phyloP scores from a whole-genome alignment of 805 yeast species.

The Saturnispora ahearnii region DNA sequence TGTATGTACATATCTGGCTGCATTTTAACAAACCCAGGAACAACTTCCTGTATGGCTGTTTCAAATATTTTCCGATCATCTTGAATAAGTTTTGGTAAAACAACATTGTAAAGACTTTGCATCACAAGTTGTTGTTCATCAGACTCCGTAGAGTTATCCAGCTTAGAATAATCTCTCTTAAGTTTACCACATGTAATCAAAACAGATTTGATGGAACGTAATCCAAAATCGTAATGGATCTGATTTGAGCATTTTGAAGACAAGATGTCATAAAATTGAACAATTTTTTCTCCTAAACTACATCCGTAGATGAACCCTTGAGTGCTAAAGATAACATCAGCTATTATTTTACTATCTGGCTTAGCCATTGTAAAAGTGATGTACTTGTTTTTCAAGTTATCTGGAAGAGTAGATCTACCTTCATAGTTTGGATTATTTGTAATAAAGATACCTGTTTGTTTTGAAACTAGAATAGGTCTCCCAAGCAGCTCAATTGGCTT shows the following conservation, averaged over 20 bases:
- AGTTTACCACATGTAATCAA: constrained; percentile 49
- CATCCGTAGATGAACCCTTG: constrained; percentile 55
- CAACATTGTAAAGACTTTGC: constrained; percentile 47
- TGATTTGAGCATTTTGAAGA: constrained; percentile 38
- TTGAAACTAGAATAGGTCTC: constrained; percentile 30
- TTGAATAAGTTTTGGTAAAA: constrained; percentile 57
- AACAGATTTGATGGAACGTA: constrained; percentile 68
- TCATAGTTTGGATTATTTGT: constrained; percentile 88
- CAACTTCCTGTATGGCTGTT: background rate
- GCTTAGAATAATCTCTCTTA: constrained; percentile 13
- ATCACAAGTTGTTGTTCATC: constrained; percentile 29
- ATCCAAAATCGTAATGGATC: constrained; percentile 82
- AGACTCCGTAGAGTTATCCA: background rate
- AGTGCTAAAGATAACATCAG: constrained; percentile 61
- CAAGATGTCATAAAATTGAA: constrained; percentile 46
- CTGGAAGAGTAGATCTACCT: constrained; percentile 79
- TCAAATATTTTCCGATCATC: constrained; percentile 41
- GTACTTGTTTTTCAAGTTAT: constrained; percentile 72
- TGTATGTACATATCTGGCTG: constrained; percentile 1
- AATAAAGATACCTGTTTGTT: constrained; percentile 64
- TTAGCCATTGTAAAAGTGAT: constrained; percentile 62
- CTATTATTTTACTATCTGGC: constrained; percentile 64
- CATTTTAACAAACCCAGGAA: constrained; percentile 1
- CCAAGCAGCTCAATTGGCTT: constrained; percentile 36
- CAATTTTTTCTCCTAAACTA: constrained; percentile 38